These are phyloP conservation scores for Mikania micrantha DNA, from an alignment of 129 eudicot species.

Conservation along the genomic window DNA sequence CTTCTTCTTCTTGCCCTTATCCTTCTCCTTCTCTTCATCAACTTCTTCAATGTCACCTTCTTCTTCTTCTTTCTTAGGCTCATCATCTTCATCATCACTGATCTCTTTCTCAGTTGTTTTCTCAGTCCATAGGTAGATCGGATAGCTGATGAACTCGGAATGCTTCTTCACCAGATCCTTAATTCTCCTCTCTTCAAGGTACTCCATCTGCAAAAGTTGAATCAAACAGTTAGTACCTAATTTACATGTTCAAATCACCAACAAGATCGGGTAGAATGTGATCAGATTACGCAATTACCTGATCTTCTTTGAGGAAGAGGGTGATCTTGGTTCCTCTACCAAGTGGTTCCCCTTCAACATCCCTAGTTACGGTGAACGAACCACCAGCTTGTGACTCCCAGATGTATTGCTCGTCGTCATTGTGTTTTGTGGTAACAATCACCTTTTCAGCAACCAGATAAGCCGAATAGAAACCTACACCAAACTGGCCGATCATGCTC, in stretches of 20 bases:
- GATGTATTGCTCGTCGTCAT: slow-evolving; percentile 81
- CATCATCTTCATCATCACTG: slow-evolving; percentile 44
- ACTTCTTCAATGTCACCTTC: slow-evolving; percentile 80
- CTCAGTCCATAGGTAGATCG: slow-evolving; percentile 80
- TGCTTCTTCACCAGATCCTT: slow-evolving; percentile 92
- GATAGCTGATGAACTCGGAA: slow-evolving; percentile 87
- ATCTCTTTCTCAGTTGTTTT: slow-evolving; percentile 54
- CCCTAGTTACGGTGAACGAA: slow-evolving; percentile 77
- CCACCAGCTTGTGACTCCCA: slow-evolving; percentile 99
- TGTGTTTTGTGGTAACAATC: slow-evolving; percentile 80
- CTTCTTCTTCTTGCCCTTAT: slow-evolving; percentile 65
- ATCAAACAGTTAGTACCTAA: not conserved
- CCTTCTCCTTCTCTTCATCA: slow-evolving; percentile 69
- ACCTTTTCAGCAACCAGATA: slow-evolving; percentile 89
- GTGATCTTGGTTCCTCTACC: slow-evolving; percentile 91
- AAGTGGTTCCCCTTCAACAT: slow-evolving; percentile 59
- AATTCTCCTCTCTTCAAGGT: slow-evolving; percentile 79
- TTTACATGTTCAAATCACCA: no score
- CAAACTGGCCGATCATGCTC: slow-evolving; percentile 94
- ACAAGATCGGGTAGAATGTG: not conserved
- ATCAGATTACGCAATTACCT: slow-evolving; percentile 29
- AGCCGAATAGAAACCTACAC: slow-evolving; percentile 91
- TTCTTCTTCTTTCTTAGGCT: slow-evolving; percentile 69
- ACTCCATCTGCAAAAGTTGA: slow-evolving; percentile 51
- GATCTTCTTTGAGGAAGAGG: slow-evolving; percentile 86